Conservation (phyloP, 495 filamentous ascomycete species). For the Cercophora samala region DNA sequence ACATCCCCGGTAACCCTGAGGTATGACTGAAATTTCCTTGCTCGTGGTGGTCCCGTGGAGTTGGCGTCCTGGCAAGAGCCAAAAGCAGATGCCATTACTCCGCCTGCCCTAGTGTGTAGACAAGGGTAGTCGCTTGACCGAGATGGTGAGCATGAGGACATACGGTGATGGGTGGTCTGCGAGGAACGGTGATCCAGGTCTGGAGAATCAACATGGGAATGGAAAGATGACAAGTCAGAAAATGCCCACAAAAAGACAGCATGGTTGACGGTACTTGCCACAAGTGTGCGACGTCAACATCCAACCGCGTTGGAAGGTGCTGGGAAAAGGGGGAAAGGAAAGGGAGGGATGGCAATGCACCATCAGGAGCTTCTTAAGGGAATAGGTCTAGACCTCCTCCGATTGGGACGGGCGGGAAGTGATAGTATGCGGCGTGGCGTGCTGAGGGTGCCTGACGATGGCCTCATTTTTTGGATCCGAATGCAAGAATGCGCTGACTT, state of each 20-base stretch:
- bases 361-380: slow-evolving; percentile 1
- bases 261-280: not conserved
- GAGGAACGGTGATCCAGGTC: not conserved
- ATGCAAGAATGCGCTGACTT: slow-evolving; percentile 13
- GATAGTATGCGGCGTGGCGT: slow-evolving; percentile 5
- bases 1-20: not conserved
- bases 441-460: not conserved
- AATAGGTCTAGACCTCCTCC: not conserved
- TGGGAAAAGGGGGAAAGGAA: not conserved
- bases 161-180: not conserved
- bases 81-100: not conserved
- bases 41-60: not conserved
- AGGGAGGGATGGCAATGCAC: not conserved
- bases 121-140: not conserved
- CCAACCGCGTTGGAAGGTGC: not conserved
- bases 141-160: not conserved
- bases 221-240: not conserved
- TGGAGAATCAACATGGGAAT: not conserved
- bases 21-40: not conserved
- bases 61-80: not conserved
- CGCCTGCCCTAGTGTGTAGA: not conserved
- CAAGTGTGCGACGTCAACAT: not conserved
- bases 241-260: not conserved
- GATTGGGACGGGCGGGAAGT: not conserved
- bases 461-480: slow-evolving; percentile 1